Conservation (phyloP, 2,329 filamentous ascomycete genomes). For the Aaosphaeria arxii region DNA sequence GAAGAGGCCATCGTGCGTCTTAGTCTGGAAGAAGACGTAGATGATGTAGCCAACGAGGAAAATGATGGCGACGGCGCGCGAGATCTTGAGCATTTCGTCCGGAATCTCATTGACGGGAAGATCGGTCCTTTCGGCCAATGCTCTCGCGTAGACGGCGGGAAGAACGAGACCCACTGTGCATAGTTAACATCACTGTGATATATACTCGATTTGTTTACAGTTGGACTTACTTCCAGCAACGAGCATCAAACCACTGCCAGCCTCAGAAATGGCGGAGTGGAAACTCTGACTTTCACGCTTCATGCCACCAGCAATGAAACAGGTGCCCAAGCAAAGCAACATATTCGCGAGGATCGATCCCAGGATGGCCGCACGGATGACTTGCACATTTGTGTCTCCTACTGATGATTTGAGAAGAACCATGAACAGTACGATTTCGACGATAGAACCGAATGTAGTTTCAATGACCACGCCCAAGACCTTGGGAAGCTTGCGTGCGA, state of each 20-base stretch:
- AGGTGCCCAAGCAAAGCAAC: slow-evolving; percentile 73
- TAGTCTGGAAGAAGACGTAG: slow-evolving; percentile 69
- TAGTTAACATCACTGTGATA: slow-evolving; percentile 8
- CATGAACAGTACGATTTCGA: slow-evolving; percentile 82
- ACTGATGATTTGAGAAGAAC: slow-evolving; percentile 58
- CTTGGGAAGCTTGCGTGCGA: slow-evolving; percentile 72
- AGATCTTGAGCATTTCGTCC: slow-evolving; percentile 60
- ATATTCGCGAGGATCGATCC: slow-evolving; percentile 82
- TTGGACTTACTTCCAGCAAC: slow-evolving; percentile 63
- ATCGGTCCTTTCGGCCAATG: slow-evolving; percentile 27
- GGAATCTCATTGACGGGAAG: slow-evolving; percentile 56
- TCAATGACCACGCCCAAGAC: slow-evolving; percentile 63
- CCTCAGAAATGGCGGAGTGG: slow-evolving; percentile 73
- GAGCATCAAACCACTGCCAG: slow-evolving; percentile 71
- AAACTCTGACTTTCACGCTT: slow-evolving; percentile 67
- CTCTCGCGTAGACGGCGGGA: slow-evolving; percentile 53
- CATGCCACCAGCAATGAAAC: slow-evolving; percentile 75
- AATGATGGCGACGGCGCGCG: slow-evolving; percentile 67
- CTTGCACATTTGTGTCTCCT: slow-evolving; percentile 52
- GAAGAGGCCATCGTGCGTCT: slow-evolving; percentile 74
- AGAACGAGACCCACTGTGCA: slow-evolving; percentile 46
- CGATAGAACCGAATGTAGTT: slow-evolving; percentile 65
- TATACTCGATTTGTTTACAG: too few species aligned
- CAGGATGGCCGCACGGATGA: slow-evolving; percentile 79
- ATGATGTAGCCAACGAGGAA: slow-evolving; percentile 64